Base-by-base conservation (phyloP, 108 stramenopile species). In the Cyclostephanos tholiformis region DNA sequence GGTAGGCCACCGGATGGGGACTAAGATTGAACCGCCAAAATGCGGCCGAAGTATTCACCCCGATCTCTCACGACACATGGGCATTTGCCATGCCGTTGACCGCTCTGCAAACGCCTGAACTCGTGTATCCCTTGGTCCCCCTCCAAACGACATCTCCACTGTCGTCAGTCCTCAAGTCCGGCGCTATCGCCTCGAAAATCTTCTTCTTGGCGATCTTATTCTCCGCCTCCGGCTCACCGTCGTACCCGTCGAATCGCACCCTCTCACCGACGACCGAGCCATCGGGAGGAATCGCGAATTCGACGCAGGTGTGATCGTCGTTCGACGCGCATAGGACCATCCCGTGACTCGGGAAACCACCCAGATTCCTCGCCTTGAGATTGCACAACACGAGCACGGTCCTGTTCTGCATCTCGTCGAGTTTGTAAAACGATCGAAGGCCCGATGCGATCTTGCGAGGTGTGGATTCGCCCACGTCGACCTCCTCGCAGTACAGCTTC, bases 401-500 rank as follows among this genome's bases (percentile, higher is more conserved):
- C 22, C 93, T 83, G 29, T 83, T 89, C 39, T 88, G 69, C 82
- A 99, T 84, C 61, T 97, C 91, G 8, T 95, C 95, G 17, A 71
- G 64, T 51, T 75, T 85, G 82, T 97, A 97, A 82, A 97, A 98
- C 3, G 90, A 83, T 35, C 95, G 80, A 39, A 99, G 80, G 32
- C 99, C 99, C 38, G 93, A 95, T 8, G 97, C 97, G 83, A 99
- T 98, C 53, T 87, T 84, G 44, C 99, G 89, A 29, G 87, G 88
- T 41, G 32, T 65, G 0, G 88, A 91, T 72, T 97, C 95, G 26
- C 99, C 99, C 0, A 97, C 71, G 77, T 99, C 97, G 38, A 99
- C 88, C 74, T 98, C 89, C 84, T 97, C 96, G 82, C 99, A 99
- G 68, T 87, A 97, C 0, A 99, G 77, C 79, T 98, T 98, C 13